Conservation (phyloP, 106 monocot species). For the Posidonia australis region DNA sequence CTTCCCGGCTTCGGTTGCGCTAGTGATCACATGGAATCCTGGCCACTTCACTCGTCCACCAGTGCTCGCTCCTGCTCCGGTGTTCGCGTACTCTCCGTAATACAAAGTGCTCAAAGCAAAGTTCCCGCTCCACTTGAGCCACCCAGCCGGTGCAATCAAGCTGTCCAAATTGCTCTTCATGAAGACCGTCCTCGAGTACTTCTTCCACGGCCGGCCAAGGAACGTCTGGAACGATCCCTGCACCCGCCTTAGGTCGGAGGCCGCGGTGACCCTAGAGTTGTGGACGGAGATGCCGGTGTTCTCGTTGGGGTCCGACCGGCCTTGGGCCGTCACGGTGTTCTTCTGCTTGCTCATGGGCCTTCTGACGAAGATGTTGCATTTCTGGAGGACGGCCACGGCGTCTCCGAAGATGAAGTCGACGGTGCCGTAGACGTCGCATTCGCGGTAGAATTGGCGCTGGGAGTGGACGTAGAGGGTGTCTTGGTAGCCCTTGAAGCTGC, state of each 20-base stretch:
- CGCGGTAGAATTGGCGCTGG: no score
- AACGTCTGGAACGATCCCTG: constrained; percentile 30
- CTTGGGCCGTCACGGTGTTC: constrained; percentile 68
- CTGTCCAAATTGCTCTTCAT: constrained; percentile 37
- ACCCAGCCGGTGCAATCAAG: constrained; percentile 47
- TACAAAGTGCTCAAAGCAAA: constrained; percentile 55
- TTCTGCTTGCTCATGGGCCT: constrained; percentile 44
- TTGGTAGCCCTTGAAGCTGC: constrained; percentile 80
- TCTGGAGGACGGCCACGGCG: constrained; percentile 46
- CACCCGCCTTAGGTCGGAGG: constrained; percentile 31
- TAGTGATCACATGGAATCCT: no score
- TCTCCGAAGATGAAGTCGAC: no score
- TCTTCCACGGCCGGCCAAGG: constrained; percentile 57
- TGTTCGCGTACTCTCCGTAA: no score
- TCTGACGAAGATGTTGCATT: constrained; percentile 55
- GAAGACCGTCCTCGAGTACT: constrained; percentile 60
- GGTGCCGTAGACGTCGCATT: constrained; percentile 62
- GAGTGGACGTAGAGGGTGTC: no score
- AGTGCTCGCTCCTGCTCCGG: no score
- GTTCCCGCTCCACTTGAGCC: constrained; percentile 51
- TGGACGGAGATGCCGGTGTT: no score
- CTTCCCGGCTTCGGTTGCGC: no score
- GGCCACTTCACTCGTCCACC: no score
- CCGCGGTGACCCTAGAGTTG: constrained; percentile 45
- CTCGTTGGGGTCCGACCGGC: constrained; percentile 59